Percentiles rank a stretch among this genome's conserved stretches.
These are phyloP conservation scores for Rhizoclosmatium sp. DNA, from an alignment of 192 early-diverging fungal species.

Conservation along the genomic window DNA sequence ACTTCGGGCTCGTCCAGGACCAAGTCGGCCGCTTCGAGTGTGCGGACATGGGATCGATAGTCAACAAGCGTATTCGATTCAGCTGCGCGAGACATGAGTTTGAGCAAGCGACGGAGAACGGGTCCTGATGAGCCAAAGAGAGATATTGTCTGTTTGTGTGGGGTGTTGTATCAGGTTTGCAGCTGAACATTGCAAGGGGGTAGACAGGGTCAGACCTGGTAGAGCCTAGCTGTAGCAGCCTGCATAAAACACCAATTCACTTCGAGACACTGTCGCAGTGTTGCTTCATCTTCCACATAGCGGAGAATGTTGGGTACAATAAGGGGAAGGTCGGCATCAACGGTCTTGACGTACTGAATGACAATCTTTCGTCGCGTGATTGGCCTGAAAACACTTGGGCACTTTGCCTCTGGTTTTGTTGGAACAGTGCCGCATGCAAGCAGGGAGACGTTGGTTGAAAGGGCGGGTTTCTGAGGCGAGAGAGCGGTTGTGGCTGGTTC, in stretches of 20 bases:
- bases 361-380: conserved; percentile 16
- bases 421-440: no score
- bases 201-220: conserved; percentile 1
- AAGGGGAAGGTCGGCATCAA: conserved; percentile 24
- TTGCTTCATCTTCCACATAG: conserved; percentile 26
- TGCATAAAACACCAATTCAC: conserved; percentile 36
- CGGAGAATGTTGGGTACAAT: conserved; percentile 31
- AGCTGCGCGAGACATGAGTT: conserved; percentile 20
- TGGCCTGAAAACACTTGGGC: background rate
- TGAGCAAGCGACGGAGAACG: conserved; percentile 24
- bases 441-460: no score
- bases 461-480: no score
- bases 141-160: background rate
- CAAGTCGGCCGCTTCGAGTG: conserved; percentile 20
- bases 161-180: background rate
- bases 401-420: no score
- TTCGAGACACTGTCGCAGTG: conserved; percentile 27
- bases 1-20: conserved; percentile 38
- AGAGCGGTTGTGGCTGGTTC: no score
- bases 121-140: conserved; percentile 21
- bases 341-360: conserved; percentile 1
- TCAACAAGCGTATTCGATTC: conserved; percentile 27
- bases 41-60: conserved; percentile 24
- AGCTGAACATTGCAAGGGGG: background rate
- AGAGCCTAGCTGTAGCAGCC: conserved; percentile 15